phyloP scores from a whole-genome alignment of 1,139 yeast species.

The Zygosaccharomyces pseudobailii region DNA sequence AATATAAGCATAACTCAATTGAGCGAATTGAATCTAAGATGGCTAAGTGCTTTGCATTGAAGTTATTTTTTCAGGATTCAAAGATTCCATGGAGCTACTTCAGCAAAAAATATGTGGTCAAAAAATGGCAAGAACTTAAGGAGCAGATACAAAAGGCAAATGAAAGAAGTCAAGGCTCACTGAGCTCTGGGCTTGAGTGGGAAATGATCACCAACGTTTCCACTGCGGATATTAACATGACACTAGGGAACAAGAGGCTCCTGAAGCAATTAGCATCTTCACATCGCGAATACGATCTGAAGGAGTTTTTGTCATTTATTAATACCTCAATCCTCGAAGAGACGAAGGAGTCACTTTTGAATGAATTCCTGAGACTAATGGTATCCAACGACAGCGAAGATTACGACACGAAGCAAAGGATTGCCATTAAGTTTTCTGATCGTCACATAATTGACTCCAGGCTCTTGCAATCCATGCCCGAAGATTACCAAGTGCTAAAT shows the following conservation, averaged over 20 bases:
- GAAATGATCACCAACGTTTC: constrained; percentile 26
- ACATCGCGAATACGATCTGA: constrained; percentile 22
- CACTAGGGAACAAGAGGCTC: constrained; percentile 26
- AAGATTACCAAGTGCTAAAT: constrained; percentile 21
- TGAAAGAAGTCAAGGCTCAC: constrained; percentile 14
- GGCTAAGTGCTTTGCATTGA: constrained; percentile 30
- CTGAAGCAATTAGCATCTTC: constrained; percentile 18
- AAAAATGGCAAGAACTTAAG: constrained; percentile 29
- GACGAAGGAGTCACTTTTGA: constrained; percentile 19
- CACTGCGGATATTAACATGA: constrained; percentile 20
- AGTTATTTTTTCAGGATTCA: constrained; percentile 19
- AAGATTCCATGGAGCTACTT: constrained; percentile 18
- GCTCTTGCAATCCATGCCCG: constrained; percentile 14
- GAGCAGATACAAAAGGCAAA: constrained; percentile 17
- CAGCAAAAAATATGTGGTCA: constrained; percentile 20
- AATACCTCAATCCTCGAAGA: constrained; percentile 26
- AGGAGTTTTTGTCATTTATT: constrained; percentile 24
- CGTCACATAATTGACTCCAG: constrained; percentile 14
- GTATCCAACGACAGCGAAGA: constrained; percentile 15
- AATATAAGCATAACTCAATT: constrained; percentile 22
- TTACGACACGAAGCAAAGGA: constrained; percentile 9
- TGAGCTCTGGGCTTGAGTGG: constrained; percentile 21
- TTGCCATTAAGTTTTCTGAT: constrained; percentile 15
- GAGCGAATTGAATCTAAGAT: constrained; percentile 27
- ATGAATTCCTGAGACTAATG: constrained; percentile 19